Base-by-base conservation (phyloP, 2,329 filamentous ascomycete species). In the Helotiales sp. region DNA sequence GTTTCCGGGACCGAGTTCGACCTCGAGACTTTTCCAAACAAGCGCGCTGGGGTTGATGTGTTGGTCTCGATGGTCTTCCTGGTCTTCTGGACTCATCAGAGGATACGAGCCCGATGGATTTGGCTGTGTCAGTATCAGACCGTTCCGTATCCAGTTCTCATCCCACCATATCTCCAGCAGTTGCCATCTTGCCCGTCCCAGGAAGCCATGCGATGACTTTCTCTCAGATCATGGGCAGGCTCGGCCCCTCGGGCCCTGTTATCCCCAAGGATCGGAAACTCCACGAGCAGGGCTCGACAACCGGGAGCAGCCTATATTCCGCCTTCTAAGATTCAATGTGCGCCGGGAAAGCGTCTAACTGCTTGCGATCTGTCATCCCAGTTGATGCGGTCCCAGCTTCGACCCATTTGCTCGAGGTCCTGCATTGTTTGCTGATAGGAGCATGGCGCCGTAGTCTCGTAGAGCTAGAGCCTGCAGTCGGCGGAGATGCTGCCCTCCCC, bases 291-390 rank as follows among this genome's bases (percentile, higher is more conserved):
- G 38, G 34, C 30, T 56, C 44, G 24, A 29, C 13, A 31, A 29
- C 52, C 34, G 57, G 57, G 57, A 55, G 47, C 13, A 50, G 52
- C 42, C 40, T 59, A 59, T 59, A 59, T 52, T 55, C 40, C 52
- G 47, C 31, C 57, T 27, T 27, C 49, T 52, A 57, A 54, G 49
- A 54, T 51, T 47, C 17, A 51, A 40, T 51, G 27, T 56, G 54
- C 54, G 34, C 34, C 38, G 36, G 47, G 48, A 56, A 29, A 19
- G 25, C 29, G 31, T 51, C 51, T 47, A 48, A 38, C 34, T 54
- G 25, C 19, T 29, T 44, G 17, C 10, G 34, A 27, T 29, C 51
- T 44, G n/a, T 5, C n/a, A 50, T 15, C 55, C 51, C 30, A 34
- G 55, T 19, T 46, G 22, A 13, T 17, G 38, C 36, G 22, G 40